These are phyloP conservation scores for Syncephalis plumigaleata DNA, from an alignment of 371 early-diverging fungal species.

Conservation along the genomic window DNA sequence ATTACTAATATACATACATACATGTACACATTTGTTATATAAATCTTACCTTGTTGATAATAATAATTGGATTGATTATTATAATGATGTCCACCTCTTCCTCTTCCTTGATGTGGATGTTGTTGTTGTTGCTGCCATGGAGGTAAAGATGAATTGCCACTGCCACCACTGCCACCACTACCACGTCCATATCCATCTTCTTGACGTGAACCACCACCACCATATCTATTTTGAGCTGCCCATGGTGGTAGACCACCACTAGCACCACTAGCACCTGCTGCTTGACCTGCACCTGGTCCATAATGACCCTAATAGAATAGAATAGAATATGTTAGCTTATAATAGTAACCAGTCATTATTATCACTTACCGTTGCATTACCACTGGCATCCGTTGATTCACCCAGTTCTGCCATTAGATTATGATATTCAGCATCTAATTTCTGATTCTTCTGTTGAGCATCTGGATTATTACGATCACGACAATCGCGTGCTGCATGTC, in stretches of 20 bases:
- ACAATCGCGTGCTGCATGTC: constrained; percentile 84
- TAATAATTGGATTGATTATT: no score
- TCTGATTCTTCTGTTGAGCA: constrained; percentile 56
- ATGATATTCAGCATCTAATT: constrained; percentile 74
- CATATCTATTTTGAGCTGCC: constrained; percentile 3
- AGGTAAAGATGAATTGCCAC: neutral
- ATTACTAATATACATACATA: no score
- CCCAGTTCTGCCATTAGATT: constrained; percentile 82
- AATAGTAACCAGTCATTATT: no score
- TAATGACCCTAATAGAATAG: constrained; percentile 12
- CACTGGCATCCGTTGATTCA: constrained; percentile 24
- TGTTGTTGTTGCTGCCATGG: no score
- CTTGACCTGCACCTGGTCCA: constrained; percentile 13
- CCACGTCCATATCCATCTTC: neutral
- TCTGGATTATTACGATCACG: constrained; percentile 61
- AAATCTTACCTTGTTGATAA: no score
- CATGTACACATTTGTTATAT: no score
- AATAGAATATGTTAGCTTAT: no score
- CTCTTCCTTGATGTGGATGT: no score
- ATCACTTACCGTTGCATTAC: constrained; percentile 4
- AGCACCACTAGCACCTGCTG: constrained; percentile 11
- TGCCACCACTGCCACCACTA: neutral
- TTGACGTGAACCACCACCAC: constrained; percentile 8
- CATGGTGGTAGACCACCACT: constrained; percentile 11
- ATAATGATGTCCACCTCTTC: no score